Evolutionary conservation across 2,329 filamentous ascomycete species (phyloP).

Genomic region (Epichloe coenophiala): DNA sequence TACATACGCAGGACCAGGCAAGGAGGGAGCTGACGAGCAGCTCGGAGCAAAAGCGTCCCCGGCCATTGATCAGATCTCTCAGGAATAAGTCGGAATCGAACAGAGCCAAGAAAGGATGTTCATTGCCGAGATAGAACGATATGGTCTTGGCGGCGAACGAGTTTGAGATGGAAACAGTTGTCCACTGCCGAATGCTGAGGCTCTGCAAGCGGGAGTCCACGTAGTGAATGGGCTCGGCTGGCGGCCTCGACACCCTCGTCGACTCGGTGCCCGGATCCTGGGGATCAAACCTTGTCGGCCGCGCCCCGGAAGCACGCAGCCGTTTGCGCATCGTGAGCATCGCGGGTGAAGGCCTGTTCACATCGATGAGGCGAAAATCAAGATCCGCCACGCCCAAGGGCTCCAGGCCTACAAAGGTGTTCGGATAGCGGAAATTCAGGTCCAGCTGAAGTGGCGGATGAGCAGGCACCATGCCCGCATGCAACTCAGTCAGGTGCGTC

Average conservation of each 20-base stretch:
- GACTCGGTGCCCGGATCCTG: not conserved
- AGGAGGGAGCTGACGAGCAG: slow-evolving; percentile 1
- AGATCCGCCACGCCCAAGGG: not conserved
- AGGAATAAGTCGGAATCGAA: slow-evolving; percentile 1
- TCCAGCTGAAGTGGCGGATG: not conserved
- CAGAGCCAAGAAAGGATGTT: not conserved
- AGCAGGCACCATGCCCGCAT: not conserved
- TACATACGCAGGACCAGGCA: not conserved
- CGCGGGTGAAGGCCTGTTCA: not conserved
- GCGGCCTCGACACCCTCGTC: not conserved
- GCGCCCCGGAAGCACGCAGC: not conserved
- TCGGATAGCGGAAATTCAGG: not conserved
- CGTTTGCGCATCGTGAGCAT: not conserved
- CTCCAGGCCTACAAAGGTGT: not conserved
- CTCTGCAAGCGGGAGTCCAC: not conserved
- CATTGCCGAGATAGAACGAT: not conserved
- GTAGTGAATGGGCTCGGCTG: not conserved
- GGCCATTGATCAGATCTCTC: not conserved
- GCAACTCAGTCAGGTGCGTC: not conserved
- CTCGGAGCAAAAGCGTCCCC: not conserved
- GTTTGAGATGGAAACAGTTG: not conserved
- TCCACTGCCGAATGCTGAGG: not conserved
- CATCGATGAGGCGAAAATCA: not conserved
- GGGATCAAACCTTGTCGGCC: not conserved
- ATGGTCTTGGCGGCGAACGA: not conserved